These are phyloP conservation scores for Nymphaea thermarum DNA, from an alignment of 164 flowering plant species.

Conservation along the genomic window DNA sequence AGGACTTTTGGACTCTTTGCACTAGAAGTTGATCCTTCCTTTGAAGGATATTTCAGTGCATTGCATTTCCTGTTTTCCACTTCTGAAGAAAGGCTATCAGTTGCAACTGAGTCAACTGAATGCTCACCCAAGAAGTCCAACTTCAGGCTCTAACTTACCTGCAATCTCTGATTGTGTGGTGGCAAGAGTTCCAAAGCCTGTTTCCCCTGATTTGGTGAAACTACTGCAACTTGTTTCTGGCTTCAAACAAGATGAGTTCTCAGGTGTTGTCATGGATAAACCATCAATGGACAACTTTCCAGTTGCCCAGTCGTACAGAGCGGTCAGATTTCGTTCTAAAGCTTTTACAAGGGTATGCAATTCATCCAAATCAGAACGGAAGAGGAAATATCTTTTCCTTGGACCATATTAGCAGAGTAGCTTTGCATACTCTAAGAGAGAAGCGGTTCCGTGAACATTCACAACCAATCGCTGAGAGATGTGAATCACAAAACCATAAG, in stretches of 20 bases:
- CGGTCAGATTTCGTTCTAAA: conserved; percentile 43
- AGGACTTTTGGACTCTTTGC: neutral
- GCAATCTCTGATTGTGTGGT: neutral
- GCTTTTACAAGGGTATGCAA: conserved; percentile 46
- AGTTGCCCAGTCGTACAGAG: conserved; percentile 31
- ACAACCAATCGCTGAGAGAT: conserved; percentile 48
- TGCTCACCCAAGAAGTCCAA: neutral
- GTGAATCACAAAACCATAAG: conserved; percentile 71
- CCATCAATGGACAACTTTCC: conserved; percentile 11
- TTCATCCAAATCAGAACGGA: conserved; percentile 41
- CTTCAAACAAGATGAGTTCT: neutral
- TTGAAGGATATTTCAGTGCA: neutral
- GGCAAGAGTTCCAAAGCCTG: neutral
- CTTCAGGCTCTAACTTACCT: neutral
- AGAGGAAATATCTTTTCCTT: conserved; percentile 25
- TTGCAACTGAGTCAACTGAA: neutral
- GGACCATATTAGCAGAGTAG: conserved; percentile 45
- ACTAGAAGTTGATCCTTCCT: neutral
- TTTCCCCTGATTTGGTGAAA: neutral
- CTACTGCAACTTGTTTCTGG: neutral
- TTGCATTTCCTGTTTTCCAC: neutral
- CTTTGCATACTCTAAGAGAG: conserved; percentile 57
- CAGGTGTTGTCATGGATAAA: neutral
- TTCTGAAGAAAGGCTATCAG: neutral
- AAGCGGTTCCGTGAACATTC: conserved; percentile 55